Percentiles rank a stretch among this genome's conserved stretches.
Evolutionary conservation across 352 stramenopile species (phyloP).

Genomic region (Globisporangium viniferum): DNA sequence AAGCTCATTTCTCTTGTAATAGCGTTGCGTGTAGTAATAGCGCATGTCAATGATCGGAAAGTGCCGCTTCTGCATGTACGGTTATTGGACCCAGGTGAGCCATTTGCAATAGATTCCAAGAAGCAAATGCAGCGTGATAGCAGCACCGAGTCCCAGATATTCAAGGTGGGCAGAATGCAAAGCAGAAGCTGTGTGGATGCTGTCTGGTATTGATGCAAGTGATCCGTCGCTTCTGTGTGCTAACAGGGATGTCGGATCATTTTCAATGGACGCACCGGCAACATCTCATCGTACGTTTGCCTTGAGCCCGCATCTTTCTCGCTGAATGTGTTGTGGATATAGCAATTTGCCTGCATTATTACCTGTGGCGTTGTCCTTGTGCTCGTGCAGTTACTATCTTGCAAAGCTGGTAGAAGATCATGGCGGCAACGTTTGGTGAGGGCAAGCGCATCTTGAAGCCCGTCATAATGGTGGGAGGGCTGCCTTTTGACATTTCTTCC

Average conservation of each 20-base stretch:
- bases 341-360: neutral
- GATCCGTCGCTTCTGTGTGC: neutral
- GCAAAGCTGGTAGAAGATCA: conserved; percentile 78
- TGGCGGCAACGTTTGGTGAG: conserved; percentile 63
- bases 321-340: no score
- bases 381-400: conserved; percentile 60
- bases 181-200: neutral
- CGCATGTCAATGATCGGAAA: neutral
- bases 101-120: neutral
- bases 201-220: neutral
- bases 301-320: neutral
- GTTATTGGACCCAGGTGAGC: neutral
- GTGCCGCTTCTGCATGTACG: neutral
- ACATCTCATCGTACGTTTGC: conserved; percentile 67
- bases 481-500: neutral
- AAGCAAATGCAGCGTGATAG: neutral
- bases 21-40: neutral
- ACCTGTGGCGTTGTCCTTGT: neutral
- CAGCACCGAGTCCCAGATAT: neutral
- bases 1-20: neutral
- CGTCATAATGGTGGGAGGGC: neutral
- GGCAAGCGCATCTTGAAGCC: no score
- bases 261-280: conserved; percentile 80
- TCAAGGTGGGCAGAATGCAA: conserved; percentile 1
- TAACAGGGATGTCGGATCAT: conserved; percentile 68